Base-by-base conservation (phyloP, 192 early-diverging fungal species). In the Coemansia sp. region DNA sequence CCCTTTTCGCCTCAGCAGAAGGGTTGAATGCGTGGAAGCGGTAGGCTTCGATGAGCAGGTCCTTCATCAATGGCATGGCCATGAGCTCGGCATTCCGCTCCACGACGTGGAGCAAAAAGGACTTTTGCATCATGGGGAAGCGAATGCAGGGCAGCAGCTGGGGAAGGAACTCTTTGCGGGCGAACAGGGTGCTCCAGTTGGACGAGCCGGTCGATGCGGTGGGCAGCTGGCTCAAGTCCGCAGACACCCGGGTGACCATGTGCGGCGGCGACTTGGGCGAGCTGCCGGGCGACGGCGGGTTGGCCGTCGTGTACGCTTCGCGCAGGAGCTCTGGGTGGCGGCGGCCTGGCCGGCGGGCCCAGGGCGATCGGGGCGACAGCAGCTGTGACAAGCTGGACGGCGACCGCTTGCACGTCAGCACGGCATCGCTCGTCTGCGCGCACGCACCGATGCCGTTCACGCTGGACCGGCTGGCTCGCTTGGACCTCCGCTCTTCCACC, bases 11-110 rank as follows among this genome's bases (percentile, higher is more conserved):
- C n/a, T 30, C 2, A 11, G 43, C 21, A 4, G 56, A 46, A 1
- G 71, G 71, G 36, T 77, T 77, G 30, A 77, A 77, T 2, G 74
- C 74, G 18, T 77, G 74, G 37, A 66, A 71, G n/a, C 74, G 49
- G 51, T 77, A 77, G 2, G 74, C 74, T 40, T 77, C 74, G 44
- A 77, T 77, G 15, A 77, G 67, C 62, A 77, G 32, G 40, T 69
- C 68, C 39, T 77, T 77, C 74, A 77, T 77, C 12, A 69, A 18
- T 10, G 66, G 67, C 46, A 71, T 54, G 11, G 66, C 67, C 66
- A 77, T 70, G 3, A 70, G 59, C 10, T 77, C 68, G 5, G 67
- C 11, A 18, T 70, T 66, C 26, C 67, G 60, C 41, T 77, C 74
- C 1, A 77, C 74, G 10, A 64, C 64, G 11, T 52, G 67, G 17